Evolutionary conservation across 306 rosid genomes (phyloP), one percentile per base, ranked within the genome.

Genomic region (Citrullus mucosospermus): DNA sequence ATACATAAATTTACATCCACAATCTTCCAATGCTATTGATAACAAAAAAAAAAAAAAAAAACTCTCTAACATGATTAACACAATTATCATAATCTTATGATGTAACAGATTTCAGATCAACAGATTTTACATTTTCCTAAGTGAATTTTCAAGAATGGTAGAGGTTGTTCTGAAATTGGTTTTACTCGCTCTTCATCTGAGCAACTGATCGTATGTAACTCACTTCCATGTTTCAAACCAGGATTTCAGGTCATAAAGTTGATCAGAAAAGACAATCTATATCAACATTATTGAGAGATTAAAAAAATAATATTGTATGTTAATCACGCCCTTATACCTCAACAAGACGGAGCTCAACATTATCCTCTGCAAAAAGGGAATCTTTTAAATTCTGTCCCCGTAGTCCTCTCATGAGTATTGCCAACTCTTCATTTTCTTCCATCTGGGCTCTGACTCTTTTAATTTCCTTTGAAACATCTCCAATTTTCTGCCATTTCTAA

Each of bases 401-500:
- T 16, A 95, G 97, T 66, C 98, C 98, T 87, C 89, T 89, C 98
- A 95, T 95, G 75, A 95, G 97, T 70, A 90, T 69, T 14, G 98
- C 90, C 83, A 95, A 79, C 54, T 95, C 93, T 83, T 95, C 98
- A 38, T 95, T 84, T 76, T 92, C 96, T 84, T 95, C 98, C 97
- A 95, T 92, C 83, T 90, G 98, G 22, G 97, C 98, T 76, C 98
- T 86, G 57, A 95, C 97, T 80, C 97, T 82, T 87, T 92, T 95
- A 60, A 95, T 95, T 78, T 95, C 98, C 84, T 89, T 84, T 5
- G 98, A 95, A 85, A 95, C 97, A 78, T 91, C 96, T 55, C 98
- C 98, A 67, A 95, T 91, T 84, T 79, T 89, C 98, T 91, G 91
- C 59, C 79, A 80, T 77, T 58, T 72, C 61, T 70, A 46, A 0